Evolutionary conservation across 768 basidiomycete genomes (phyloP), one percentile per base, ranked within the genome.

Genomic region (Agrocybe pediades): DNA sequence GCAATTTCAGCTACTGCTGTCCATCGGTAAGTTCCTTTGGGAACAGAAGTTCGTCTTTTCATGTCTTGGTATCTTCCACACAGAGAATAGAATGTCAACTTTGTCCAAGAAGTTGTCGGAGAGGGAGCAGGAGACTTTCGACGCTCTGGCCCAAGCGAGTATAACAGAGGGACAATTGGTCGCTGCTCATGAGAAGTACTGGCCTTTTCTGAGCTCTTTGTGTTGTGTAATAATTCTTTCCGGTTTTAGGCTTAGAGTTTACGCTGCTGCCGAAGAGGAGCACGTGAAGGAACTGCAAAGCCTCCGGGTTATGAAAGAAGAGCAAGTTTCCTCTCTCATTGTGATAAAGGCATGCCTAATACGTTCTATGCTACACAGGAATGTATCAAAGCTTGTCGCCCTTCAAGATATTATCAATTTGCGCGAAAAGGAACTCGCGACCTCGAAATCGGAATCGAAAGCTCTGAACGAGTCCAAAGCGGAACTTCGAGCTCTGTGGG

Each of bases 81-180:
- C 42, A 71, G 72, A 63, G 21, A 47, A 49, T 15, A 65, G 59
- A n/a, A 39, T 71, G 2, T 58, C 61, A 13, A 56, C 61, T 6
- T 43, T 73, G 6, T 57, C 62, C 2, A 62, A 61, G 6, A 54
- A 61, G 8, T 47, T 75, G 11, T 46, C 60, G 6, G 55, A 53
- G 9, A 55, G 67, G n/a, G 73, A 76, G 49, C 50, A 54, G 15
- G 71, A 73, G 33, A 50, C 66, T 9, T 46, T 70, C 9, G 66
- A 62, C 30, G 57, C 56, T 1, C 58, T 70, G 0, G 60, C 66
- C 1, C 58, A 58, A 19, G 61, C 68, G 2, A 64, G 65, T 1
- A 46, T 39, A 16, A 5, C 62, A 2, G 63, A 71, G 51, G 54
- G 55, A 6, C 57, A 64, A 30, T 50, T 67, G n/a, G 49, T 54